Evolutionary conservation across 192 early-diverging fungal species (phyloP), one percentile per base, ranked within the genome.

Genomic region (Radiomyces spectabilis): DNA sequence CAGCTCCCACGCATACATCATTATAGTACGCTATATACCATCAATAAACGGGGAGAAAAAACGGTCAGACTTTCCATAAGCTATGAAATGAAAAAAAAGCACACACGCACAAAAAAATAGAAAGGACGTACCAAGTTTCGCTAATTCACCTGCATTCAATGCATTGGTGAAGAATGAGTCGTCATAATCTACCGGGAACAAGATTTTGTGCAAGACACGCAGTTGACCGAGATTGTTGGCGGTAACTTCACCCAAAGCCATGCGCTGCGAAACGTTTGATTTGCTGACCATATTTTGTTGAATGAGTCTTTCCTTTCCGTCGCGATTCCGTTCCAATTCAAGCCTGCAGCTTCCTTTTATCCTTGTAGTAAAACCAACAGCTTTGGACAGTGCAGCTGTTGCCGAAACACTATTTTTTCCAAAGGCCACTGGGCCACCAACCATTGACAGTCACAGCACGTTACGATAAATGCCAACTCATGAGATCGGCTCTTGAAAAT

Each of bases 181-280:
- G 38, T 82, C 76, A 69, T 95, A 97, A 13, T 66, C 61, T 9
- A 97, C 86, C n/a, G 95, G 95, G 49, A 97, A 93, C 26, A 97
- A 66, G 27, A 80, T 77, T 5, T 68, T 53, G 64, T 97, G 91
- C 42, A 97, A 72, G 27, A 65, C 73, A 43, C 81, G 78, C 45
- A 94, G 69, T 46, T 83, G 73, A n/a, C 71, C 74, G 21, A 95
- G 47, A 39, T 81, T 88, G 55, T 83, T 73, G 19, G 59, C 51
- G 8, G 76, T 81, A 6, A 83, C 55, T 37, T 81, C 78, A 13
- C 78, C 78, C 19, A 81, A 67, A 5, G 64, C 58, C 31, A 75
- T 56, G 38, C 73, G 70, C 48, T 46, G 33, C 24, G 6, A 21
- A 21, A 48, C 27, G 24, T 6, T 31, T 21, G 21, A 48, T n/a